These are phyloP conservation scores for Lachnellula occidentalis DNA, from an alignment of 2,329 filamentous ascomycete species.

Conservation along the genomic window DNA sequence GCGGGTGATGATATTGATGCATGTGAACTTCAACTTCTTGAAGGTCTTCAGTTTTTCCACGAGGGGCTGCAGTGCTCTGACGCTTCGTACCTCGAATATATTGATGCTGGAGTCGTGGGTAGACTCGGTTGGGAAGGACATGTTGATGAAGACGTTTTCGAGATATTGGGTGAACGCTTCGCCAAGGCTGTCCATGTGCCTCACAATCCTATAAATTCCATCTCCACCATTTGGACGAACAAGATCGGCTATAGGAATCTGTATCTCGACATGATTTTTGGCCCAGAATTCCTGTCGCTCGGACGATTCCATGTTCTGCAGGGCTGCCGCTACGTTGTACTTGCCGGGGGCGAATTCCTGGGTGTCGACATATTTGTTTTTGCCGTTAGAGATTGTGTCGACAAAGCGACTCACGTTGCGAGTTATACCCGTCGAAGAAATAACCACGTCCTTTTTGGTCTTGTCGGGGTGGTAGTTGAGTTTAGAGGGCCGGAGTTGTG, in stretches of 20 bases:
- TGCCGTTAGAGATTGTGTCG: constrained; percentile 3
- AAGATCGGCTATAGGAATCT: neutral
- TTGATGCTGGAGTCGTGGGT: neutral
- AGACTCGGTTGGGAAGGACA: neutral
- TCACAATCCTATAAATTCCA: neutral
- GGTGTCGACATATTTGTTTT: constrained; percentile 5
- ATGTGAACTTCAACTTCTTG: neutral
- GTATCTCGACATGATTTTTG: neutral
- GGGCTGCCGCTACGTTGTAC: neutral
- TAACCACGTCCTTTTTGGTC: constrained; percentile 16
- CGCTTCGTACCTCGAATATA: neutral
- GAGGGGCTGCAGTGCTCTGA: neutral
- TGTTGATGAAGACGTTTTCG: neutral
- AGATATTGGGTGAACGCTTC: neutral
- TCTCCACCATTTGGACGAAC: neutral
- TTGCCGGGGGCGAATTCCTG: neutral
- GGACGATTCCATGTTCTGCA: neutral
- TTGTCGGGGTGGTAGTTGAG: constrained; percentile 7
- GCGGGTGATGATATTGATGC: neutral
- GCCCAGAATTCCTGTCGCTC: neutral
- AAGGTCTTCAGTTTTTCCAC: neutral
- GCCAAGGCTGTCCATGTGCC: neutral
- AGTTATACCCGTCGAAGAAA: constrained; percentile 7
- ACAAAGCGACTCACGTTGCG: constrained; percentile 11
- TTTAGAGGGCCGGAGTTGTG: too few species aligned